Evolutionary conservation across 1,284 basidiomycete species (phyloP).

Genomic region (Fomes fomentarius): DNA sequence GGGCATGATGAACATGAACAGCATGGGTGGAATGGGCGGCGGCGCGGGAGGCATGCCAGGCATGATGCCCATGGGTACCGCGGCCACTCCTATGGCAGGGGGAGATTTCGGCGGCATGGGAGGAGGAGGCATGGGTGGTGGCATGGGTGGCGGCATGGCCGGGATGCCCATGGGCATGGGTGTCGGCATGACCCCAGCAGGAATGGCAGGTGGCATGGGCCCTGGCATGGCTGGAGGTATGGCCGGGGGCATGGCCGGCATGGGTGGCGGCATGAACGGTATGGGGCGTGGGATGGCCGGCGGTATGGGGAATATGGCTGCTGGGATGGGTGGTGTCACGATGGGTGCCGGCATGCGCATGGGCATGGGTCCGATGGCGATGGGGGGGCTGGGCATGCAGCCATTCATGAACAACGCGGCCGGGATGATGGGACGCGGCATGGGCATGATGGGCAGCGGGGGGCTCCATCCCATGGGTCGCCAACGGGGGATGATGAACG

Average conservation of each 20-base stretch:
- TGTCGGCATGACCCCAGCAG: constrained; percentile 4
- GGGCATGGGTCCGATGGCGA: constrained; percentile 37
- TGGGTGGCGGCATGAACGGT: constrained; percentile 30
- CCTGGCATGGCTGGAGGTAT: constrained; percentile 29
- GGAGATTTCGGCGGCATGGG: constrained; percentile 27
- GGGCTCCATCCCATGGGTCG: constrained; percentile 26
- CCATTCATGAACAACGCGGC: constrained; percentile 30
- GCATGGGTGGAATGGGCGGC: constrained; percentile 26
- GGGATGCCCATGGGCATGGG: constrained; percentile 39
- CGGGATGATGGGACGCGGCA: constrained; percentile 33
- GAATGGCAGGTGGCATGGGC: constrained; percentile 34
- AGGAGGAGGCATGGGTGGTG: constrained; percentile 36
- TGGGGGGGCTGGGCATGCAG: constrained; percentile 35
- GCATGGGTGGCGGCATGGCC: constrained; percentile 34
- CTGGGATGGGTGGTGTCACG: constrained; percentile 24
- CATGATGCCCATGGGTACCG: constrained; percentile 32
- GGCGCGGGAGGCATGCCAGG: constrained; percentile 34
- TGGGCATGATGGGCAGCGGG: constrained; percentile 37
- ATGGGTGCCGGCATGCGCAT: constrained; percentile 34
- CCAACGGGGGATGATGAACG: constrained; percentile 41
- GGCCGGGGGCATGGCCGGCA: constrained; percentile 20
- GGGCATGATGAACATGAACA: constrained; percentile 26
- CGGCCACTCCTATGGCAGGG: no score
- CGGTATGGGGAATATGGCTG: constrained; percentile 31
- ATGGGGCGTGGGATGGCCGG: constrained; percentile 40